A percentile compares a stretch with the other conserved stretches of the same genome.
phyloP scores from a whole-genome alignment of 2,329 filamentous ascomycete genomes.

The Daldinia sp. region DNA sequence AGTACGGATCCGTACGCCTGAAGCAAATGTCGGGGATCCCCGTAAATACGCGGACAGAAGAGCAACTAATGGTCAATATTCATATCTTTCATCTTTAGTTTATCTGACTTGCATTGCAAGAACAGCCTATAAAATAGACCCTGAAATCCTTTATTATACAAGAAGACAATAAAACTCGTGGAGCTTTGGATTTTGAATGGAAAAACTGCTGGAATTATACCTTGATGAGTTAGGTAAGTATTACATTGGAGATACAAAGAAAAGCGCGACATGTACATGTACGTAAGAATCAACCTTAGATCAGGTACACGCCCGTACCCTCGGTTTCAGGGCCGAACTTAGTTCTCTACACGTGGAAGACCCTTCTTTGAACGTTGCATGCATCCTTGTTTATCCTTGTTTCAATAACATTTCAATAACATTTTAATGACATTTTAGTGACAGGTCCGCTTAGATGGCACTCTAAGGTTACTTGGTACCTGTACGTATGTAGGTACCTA shows the following conservation, averaged over 20 bases:
- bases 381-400: not conserved
- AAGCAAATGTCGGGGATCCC: constrained; percentile 36
- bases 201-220: not conserved
- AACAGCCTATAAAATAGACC: constrained; percentile 25
- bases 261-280: not conserved
- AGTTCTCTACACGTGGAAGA: not conserved
- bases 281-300: not conserved
- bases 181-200: not conserved
- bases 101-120: constrained; percentile 34
- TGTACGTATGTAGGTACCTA: not conserved
- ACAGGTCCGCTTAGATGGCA: not conserved
- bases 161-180: not conserved
- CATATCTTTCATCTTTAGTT: constrained; percentile 15
- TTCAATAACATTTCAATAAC: not conserved
- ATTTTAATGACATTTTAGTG: not conserved
- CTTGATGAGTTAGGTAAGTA: not conserved
- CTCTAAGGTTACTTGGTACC: not conserved
- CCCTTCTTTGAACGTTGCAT: not conserved
- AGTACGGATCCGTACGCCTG: constrained; percentile 4
- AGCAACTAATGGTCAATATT: constrained; percentile 1
- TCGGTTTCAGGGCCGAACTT: not conserved
- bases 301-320: not conserved
- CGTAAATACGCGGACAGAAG: constrained; percentile 15
- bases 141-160: not conserved
- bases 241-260: not conserved